phyloP scores from a whole-genome alignment of 495 filamentous ascomycete species.

The Lasiosphaeria hispida region DNA sequence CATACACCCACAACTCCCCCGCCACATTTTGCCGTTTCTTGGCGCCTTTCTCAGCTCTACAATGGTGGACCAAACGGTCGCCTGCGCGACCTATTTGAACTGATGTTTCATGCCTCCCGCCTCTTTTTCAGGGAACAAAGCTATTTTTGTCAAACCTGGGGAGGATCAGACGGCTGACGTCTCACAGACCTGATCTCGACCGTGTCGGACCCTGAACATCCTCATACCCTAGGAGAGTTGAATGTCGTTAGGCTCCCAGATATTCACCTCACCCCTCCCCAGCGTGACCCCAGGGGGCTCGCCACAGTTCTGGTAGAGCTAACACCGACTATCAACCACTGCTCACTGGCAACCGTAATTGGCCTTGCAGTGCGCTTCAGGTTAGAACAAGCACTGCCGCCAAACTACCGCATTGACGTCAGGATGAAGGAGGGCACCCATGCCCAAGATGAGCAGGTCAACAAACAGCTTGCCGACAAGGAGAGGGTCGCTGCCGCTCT shows the following conservation, averaged over 20 bases:
- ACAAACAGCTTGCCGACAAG: slow-evolving; percentile 94
- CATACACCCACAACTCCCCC: neutral
- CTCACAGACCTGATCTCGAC: slow-evolving; percentile 81
- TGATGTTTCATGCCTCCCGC: slow-evolving; percentile 11
- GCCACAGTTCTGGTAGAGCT: slow-evolving; percentile 65
- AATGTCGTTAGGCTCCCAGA: slow-evolving; percentile 93
- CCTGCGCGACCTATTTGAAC: neutral
- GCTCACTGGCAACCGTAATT: slow-evolving; percentile 93
- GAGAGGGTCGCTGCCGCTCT: slow-evolving; percentile 92
- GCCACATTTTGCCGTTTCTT: slow-evolving; percentile 1
- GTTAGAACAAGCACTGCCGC: slow-evolving; percentile 84
- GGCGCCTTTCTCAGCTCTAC: neutral
- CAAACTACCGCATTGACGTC: slow-evolving; percentile 90
- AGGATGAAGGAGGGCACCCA: slow-evolving; percentile 96
- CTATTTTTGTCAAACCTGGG: slow-evolving; percentile 17
- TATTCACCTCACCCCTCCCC: slow-evolving; percentile 70
- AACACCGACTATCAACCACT: slow-evolving; percentile 97
- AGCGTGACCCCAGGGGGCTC: slow-evolving; percentile 41
- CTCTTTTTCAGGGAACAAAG: neutral
- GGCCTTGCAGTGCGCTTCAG: slow-evolving; percentile 89
- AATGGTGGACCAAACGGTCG: neutral
- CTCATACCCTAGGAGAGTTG: slow-evolving; percentile 84
- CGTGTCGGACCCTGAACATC: slow-evolving; percentile 95
- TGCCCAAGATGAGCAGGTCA: slow-evolving; percentile 88
- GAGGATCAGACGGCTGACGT: slow-evolving; percentile 39